phyloP scores from a whole-genome alignment of 805 yeast genomes.

The Saccharomycopsis sp. region DNA sequence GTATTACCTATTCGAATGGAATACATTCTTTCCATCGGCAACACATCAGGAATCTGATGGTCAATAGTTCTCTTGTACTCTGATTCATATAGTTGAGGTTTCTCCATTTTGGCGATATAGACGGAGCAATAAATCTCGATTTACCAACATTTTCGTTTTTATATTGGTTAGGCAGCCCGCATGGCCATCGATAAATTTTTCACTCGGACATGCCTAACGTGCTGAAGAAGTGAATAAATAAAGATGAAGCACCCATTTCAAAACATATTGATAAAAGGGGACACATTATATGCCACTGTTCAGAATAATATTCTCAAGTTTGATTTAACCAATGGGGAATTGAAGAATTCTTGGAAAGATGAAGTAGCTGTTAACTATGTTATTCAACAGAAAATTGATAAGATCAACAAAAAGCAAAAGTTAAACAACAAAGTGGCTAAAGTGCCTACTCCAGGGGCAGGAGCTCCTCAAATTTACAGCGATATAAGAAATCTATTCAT shows the following conservation, averaged over 20 bases:
- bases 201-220: not conserved
- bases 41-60: conserved; percentile 41
- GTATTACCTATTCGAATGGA: conserved; percentile 63
- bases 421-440: conserved; percentile 34
- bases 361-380: conserved; percentile 40
- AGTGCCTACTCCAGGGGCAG: conserved; percentile 57
- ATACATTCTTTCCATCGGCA: conserved; percentile 67
- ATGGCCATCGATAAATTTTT: not conserved
- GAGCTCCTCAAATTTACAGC: conserved; percentile 60
- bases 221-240: not conserved
- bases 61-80: conserved; percentile 25
- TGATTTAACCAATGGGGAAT: conserved; percentile 32
- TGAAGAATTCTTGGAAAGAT: conserved; percentile 61
- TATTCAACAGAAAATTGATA: conserved; percentile 42
- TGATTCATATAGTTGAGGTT: not conserved
- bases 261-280: conserved; percentile 42
- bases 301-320: conserved; percentile 56
- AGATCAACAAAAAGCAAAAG: conserved; percentile 26
- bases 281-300: conserved; percentile 46
- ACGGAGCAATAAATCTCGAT: not conserved
- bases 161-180: not conserved
- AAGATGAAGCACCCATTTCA: conserved; percentile 69
- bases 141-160: not conserved
- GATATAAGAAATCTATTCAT: conserved; percentile 59
- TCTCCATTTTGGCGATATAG: not conserved